These are phyloP conservation scores for Cyclotella cryptica DNA, from an alignment of 108 stramenopile species.

Conservation along the genomic window DNA sequence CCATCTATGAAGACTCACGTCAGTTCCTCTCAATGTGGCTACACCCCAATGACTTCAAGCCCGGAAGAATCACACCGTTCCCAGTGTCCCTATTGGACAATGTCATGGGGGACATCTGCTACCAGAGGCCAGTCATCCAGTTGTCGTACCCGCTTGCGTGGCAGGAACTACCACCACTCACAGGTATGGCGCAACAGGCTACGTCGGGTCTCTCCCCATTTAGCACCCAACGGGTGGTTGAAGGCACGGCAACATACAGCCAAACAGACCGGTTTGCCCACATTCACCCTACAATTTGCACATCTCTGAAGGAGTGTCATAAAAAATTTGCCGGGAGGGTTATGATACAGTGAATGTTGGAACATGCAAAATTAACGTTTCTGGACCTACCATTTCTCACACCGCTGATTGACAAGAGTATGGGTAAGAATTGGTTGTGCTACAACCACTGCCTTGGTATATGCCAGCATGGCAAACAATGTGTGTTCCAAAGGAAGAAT, in stretches of 20 bases:
- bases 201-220: background rate
- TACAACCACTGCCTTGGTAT: no score
- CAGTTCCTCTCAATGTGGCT: background rate
- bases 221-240: background rate
- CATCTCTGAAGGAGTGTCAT: background rate
- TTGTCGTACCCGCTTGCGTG: conserved; percentile 11
- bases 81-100: background rate
- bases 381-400: background rate
- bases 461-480: no score
- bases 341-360: no score
- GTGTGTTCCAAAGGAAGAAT: background rate
- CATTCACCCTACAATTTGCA: background rate
- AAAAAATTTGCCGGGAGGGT: background rate
- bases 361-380: background rate
- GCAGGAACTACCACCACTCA: background rate
- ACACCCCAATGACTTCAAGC: background rate
- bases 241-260: background rate
- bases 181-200: background rate
- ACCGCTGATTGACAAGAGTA: background rate
- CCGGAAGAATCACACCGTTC: background rate
- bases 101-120: no score
- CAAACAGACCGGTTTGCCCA: background rate
- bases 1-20: no score
- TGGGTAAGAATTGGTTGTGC: no score
- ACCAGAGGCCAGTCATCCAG: background rate